A percentile compares a stretch with the other conserved stretches of the same genome.
Conservation (phyloP, 2,329 filamentous ascomycete species). For the Botryotinia narcissicola region DNA sequence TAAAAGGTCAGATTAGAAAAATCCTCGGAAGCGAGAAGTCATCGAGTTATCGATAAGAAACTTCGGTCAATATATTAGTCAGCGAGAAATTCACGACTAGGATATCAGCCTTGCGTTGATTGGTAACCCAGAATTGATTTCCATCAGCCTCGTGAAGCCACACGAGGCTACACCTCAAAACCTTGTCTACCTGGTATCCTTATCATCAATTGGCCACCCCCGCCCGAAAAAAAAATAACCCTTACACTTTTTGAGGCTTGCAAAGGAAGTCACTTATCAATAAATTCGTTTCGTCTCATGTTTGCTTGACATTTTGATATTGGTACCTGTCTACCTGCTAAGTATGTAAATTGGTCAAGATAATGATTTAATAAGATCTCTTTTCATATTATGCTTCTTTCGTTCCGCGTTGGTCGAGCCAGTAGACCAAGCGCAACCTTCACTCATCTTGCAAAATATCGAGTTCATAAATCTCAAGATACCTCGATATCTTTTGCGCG, state of each 20-base stretch:
- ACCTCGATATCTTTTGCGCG: constrained; percentile 39
- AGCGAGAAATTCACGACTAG: fast-evolving
- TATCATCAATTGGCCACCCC: not conserved
- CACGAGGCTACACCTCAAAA: too few relatives aligned
- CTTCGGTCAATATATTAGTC: not conserved
- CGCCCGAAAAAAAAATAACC: not conserved
- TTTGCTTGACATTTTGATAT: not conserved
- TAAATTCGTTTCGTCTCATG: not conserved
- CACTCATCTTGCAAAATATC: constrained; percentile 51
- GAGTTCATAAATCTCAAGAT: constrained; percentile 40
- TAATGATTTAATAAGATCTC: constrained; percentile 29
- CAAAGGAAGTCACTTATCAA: not conserved
- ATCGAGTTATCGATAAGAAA: not conserved
- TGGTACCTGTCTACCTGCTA: not conserved
- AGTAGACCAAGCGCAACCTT: constrained; percentile 44
- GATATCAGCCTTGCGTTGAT: too few relatives aligned
- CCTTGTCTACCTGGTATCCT: not conserved
- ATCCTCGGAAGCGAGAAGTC: not conserved
- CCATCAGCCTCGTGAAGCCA: not conserved
- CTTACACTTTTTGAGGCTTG: not conserved
- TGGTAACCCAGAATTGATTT: not conserved
- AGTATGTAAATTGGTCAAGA: constrained; percentile 17
- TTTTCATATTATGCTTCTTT: constrained; percentile 34
- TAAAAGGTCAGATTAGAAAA: not conserved
- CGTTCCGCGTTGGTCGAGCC: constrained; percentile 34